Percentiles rank a stretch among this genome's conserved stretches.
phyloP scores from a whole-genome alignment of 2,329 filamentous ascomycete genomes.

The Stromatinia cepivora region DNA sequence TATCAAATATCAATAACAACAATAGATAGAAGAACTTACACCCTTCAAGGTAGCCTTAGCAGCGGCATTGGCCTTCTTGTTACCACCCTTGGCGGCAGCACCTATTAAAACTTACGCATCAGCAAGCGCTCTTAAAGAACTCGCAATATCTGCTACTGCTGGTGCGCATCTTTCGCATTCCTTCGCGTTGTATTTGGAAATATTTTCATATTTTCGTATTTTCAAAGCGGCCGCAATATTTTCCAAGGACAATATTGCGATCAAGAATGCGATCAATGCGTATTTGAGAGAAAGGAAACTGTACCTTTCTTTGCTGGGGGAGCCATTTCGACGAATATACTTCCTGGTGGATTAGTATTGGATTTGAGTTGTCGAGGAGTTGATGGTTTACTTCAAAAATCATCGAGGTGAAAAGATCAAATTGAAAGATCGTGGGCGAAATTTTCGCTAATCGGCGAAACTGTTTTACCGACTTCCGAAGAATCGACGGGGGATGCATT shows the following conservation, averaged over 20 bases:
- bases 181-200: constrained; percentile 24
- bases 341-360: constrained; percentile 33
- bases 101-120: constrained; percentile 60
- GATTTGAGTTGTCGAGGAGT: constrained; percentile 27
- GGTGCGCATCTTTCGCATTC: constrained; percentile 37
- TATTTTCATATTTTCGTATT: constrained; percentile 26
- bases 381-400: constrained; percentile 23
- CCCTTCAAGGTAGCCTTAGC: constrained; percentile 96
- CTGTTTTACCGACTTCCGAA: background rate
- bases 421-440: constrained; percentile 21
- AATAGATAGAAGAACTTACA: constrained; percentile 61
- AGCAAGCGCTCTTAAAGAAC: constrained; percentile 72
- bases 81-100: constrained; percentile 55
- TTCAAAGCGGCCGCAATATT: constrained; percentile 26
- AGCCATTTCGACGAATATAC: constrained; percentile 39
- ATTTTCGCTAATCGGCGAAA: constrained; percentile 16
- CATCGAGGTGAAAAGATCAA: background rate
- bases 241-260: constrained; percentile 28
- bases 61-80: constrained; percentile 89
- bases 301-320: constrained; percentile 42
- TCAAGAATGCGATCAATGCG: constrained; percentile 22
- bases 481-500: background rate
- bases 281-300: constrained; percentile 31
- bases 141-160: constrained; percentile 77
- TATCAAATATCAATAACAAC: constrained; percentile 42